These are phyloP conservation scores for Erigeron canadensis DNA, from an alignment of 129 eudicot species.

Conservation along the genomic window DNA sequence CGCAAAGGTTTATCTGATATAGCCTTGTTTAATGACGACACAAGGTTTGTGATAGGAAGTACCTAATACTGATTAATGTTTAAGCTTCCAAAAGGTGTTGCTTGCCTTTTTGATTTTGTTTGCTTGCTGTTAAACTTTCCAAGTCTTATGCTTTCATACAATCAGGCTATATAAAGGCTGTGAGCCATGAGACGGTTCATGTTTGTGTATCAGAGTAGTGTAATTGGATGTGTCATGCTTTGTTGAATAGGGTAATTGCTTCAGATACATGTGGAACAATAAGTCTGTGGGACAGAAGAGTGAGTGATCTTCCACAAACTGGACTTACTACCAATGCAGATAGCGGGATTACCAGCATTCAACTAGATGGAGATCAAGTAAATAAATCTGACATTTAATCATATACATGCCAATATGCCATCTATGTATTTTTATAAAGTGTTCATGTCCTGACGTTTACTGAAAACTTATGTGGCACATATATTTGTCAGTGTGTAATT, in stretches of 20 bases:
- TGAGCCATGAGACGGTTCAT: no score
- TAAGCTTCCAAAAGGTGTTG: background rate
- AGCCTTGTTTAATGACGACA: slow-evolving; percentile 55
- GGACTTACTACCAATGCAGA: slow-evolving; percentile 56
- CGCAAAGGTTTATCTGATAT: slow-evolving; percentile 74
- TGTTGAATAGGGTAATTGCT: slow-evolving; percentile 69
- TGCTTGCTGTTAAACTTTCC: background rate
- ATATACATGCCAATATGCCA: background rate
- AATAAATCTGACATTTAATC: slow-evolving; percentile 6
- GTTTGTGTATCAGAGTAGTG: no score
- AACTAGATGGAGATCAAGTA: slow-evolving; percentile 76
- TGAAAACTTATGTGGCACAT: background rate
- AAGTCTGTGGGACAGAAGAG: slow-evolving; percentile 92
- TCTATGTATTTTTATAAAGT: slow-evolving; percentile 2
- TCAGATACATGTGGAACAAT: slow-evolving; percentile 68
- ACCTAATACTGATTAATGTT: slow-evolving; percentile 13
- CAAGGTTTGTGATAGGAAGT: slow-evolving; percentile 52
- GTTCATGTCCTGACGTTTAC: slow-evolving; percentile 11
- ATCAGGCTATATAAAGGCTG: no score
- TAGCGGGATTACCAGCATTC: slow-evolving; percentile 69
- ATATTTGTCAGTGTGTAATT: slow-evolving; percentile 52
- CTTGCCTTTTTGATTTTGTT: background rate
- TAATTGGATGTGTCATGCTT: slow-evolving; percentile 7
- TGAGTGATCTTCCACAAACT: slow-evolving; percentile 59
- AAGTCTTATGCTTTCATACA: no score